Evolutionary conservation across 2,329 filamentous ascomycete species (phyloP), one percentile per base, ranked within the genome.

Genomic region (Macroventuria anomochaeta): DNA sequence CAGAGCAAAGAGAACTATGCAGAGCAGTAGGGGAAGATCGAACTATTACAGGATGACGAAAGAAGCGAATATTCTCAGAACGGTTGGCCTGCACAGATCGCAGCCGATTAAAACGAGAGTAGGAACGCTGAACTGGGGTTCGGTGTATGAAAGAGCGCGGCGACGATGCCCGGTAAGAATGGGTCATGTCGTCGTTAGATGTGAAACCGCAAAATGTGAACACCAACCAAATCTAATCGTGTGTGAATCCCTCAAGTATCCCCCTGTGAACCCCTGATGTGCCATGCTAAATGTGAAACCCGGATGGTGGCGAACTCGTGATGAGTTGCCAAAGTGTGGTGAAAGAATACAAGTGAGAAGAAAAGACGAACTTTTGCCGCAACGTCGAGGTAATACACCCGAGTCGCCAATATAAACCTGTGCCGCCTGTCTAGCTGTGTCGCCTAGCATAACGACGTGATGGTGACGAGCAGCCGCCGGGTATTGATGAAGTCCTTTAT

Each of bases 31-130:
- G 56, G 55, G 50, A 54, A 54, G 49, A 53, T 43, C 51, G 49
- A 58, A 60, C 58, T 53, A 63, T 62, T 67, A 67, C 58, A 65
- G 37, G 32, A 59, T 38, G 28, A 20, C 58, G 57, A 57, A 58
- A 57, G 67, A 69, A 69, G 59, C 57, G 67, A 68, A 68, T 51
- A 71, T 71, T 71, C 61, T 57, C 68, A 70, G 68, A 71, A 71
- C 63, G 58, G 54, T 39, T 55, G 58, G 61, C 50, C 46, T 44
- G 52, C 57, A 34, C 25, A 43, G 42, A 29, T 29, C 31, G 57
- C 59, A 43, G 61, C 63, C 58, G 49, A 75, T 74, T 74, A 75
- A 69, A 75, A 74, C 69, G 71, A 74, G 68, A 57, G 72, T 73
- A 73, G 59, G 60, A 71, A 73, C 63, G 62, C 68, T 69, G 70